These are phyloP conservation scores for Isatis tinctoria DNA, from an alignment of 345 rosid genomes.

Conservation along the genomic window DNA sequence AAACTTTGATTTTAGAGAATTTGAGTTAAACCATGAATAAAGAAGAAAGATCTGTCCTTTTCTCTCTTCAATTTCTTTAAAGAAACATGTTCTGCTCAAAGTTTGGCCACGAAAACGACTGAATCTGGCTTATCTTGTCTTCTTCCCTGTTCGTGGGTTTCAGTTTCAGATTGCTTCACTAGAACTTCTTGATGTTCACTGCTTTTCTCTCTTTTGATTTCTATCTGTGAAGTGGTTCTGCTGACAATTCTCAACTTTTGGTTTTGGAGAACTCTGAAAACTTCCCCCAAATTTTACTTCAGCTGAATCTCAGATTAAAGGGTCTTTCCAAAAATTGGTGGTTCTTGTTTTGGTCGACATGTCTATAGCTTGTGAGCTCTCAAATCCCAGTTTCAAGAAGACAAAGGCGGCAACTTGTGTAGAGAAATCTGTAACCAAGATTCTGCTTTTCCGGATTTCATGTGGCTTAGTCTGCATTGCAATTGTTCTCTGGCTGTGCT, in stretches of 20 bases:
- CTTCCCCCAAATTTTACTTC: neutral
- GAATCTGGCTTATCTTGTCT: slow-evolving; percentile 2
- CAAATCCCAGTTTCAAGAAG: neutral
- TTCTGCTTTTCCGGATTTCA: neutral
- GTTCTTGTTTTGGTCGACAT: neutral
- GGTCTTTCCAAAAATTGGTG: neutral
- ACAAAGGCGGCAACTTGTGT: neutral
- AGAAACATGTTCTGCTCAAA: neutral
- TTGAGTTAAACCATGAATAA: neutral
- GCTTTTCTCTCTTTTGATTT: neutral
- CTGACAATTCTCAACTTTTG: neutral
- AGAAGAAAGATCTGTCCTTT: neutral
- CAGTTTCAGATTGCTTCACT: neutral
- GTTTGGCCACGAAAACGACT: neutral
- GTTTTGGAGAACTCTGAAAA: neutral
- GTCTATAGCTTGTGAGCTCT: slow-evolving; percentile 12
- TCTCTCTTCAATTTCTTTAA: neutral
- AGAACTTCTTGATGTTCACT: neutral
- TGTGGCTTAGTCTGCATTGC: neutral
- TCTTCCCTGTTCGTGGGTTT: neutral
- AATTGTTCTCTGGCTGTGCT: neutral
- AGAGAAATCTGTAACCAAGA: neutral
- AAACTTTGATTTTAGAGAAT: neutral
- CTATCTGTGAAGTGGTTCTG: neutral
- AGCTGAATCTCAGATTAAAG: neutral